A percentile compares a stretch with the other conserved stretches of the same genome.
phyloP scores from a whole-genome alignment of 1,284 basidiomycete genomes.

The Sanguinoderma infundibulare region DNA sequence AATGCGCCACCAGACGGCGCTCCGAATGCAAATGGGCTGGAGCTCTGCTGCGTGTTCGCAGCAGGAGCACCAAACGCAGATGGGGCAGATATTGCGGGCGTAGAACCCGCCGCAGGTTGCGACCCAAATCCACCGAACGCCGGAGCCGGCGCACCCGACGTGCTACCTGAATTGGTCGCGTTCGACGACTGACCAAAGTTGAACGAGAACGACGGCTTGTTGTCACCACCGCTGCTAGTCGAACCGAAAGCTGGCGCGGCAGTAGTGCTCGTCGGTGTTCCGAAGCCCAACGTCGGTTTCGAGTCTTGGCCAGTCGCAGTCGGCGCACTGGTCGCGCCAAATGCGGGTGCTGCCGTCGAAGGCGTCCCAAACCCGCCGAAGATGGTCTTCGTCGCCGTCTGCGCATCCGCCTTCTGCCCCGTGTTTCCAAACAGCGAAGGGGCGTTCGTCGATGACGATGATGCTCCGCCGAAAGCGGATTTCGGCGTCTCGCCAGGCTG shows the following conservation, averaged over 20 bases:
- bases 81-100: background rate
- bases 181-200: conserved; percentile 22
- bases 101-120: background rate
- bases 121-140: background rate
- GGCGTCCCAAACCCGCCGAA: conserved; percentile 8
- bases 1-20: conserved; percentile 32
- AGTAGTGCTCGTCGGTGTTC: background rate
- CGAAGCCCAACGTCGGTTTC: conserved; percentile 6
- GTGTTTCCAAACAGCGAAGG: background rate
- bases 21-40: conserved; percentile 25
- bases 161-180: conserved; percentile 15
- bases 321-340: conserved; percentile 5
- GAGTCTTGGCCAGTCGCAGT: background rate
- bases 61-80: conserved; percentile 7
- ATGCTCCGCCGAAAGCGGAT: conserved; percentile 16
- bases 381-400: background rate
- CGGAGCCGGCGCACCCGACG: background rate
- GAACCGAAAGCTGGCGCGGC: conserved; percentile 11
- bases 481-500: conserved; percentile 18
- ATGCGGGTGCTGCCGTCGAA: conserved; percentile 3
- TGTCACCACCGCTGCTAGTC: conserved; percentile 1
- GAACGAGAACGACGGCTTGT: conserved; percentile 30
- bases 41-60: conserved; percentile 16
- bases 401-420: conserved; percentile 1
- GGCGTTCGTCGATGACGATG: background rate